phyloP scores from a whole-genome alignment of 2,329 filamentous ascomycete genomes.

The Stemphylium beticola region DNA sequence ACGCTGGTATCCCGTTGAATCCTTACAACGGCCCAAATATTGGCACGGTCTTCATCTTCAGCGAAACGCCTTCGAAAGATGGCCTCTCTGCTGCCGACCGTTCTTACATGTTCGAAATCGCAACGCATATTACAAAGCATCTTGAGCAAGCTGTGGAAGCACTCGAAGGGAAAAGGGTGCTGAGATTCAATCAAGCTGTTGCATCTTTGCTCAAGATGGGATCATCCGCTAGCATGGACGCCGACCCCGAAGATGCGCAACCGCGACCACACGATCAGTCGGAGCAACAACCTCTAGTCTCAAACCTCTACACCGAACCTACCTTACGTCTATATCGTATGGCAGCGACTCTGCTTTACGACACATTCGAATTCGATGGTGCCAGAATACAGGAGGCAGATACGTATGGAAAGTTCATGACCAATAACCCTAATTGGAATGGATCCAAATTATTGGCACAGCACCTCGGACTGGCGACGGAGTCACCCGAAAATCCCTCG shows the following conservation, averaged over 20 bases:
- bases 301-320: conserved; percentile 7
- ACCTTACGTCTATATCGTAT: conserved; percentile 7
- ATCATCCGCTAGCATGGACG: neutral
- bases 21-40: conserved; percentile 13
- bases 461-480: conserved; percentile 1
- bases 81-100: conserved; percentile 6
- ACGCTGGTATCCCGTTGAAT: conserved; percentile 12
- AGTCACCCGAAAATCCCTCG: neutral
- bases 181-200: conserved; percentile 9
- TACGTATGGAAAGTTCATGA: neutral
- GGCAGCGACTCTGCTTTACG: conserved; percentile 5
- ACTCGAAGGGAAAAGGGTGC: conserved; percentile 6
- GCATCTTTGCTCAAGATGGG: conserved; percentile 6
- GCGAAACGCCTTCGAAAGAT: conserved; percentile 1
- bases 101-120: conserved; percentile 3
- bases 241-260: neutral
- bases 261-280: neutral
- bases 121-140: conserved; percentile 9
- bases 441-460: conserved; percentile 8
- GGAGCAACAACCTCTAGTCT: neutral
- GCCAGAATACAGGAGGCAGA: conserved; percentile 10
- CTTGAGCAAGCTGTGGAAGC: conserved; percentile 13
- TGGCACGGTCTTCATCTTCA: conserved; percentile 8
- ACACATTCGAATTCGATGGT: conserved; percentile 12
- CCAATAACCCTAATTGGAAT: conserved; percentile 11